Base-by-base conservation (phyloP, 257 asterid species). In the Gardenia jasminoides region DNA sequence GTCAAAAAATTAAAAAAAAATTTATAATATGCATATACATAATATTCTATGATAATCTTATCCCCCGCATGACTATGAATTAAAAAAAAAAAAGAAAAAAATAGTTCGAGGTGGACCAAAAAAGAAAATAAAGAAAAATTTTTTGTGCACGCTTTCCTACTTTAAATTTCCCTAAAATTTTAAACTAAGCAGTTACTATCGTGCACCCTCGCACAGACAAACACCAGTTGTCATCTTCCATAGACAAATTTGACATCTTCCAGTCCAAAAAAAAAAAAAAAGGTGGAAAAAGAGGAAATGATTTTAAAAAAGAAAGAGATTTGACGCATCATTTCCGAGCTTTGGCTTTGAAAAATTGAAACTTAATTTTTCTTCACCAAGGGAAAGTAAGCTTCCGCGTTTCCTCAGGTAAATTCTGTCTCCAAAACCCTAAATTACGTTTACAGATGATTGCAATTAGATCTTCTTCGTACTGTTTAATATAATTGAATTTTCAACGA, bases 321-420 rank as follows among this genome's bases (percentile, higher is more conserved):
- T 66, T 80, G 75, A 79, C 79, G 82, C 75, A 73, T 79, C 39
- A 28, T 54, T 74, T 64, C 64, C 31, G n/a, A 75, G 61, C 30
- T 75, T 75, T 75, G 43, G 79, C 44, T 73, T 17, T 54, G 50
- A 69, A 65, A 22, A 50, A 50, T 11, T 11, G 22, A 20, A 69
- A 44, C n/a, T 70, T 78, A n/a, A 10, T 54, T 46, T 50, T 58
- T 43, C 62, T 31, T 70, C 59, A 50, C 20, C 65, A 24, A 33
- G 47, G 44, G 19, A n/a, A 62, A 28, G 79, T 30, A 48, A 78
- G 69, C 67, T 56, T 48, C 52, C 76, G 44, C 43, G 72, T 52
- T 36, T 50, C 46, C 58, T 79, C 70, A 74, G 65, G 83, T 66
- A 58, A 59, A 33, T 19, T 7, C 13, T 54, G 73, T 70, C 36